Conservation (phyloP, 805 yeast genomes). For the Scheffersomyces stipitis region DNA sequence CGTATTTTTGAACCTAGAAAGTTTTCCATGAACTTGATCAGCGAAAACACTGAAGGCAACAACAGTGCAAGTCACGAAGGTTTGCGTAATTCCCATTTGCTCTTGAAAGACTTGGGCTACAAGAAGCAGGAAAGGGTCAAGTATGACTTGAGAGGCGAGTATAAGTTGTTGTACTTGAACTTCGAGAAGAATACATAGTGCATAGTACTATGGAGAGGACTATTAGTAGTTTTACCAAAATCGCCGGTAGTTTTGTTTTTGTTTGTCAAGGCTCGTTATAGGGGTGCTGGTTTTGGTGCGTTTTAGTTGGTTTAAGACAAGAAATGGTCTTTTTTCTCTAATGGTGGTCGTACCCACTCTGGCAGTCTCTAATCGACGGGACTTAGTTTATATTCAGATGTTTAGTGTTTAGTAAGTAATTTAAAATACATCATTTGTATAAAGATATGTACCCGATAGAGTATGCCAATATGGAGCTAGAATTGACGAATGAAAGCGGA, state of each 20-base stretch:
- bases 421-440: too few species aligned
- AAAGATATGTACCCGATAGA: too few species aligned
- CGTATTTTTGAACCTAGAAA: slow-evolving; percentile 70
- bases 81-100: slow-evolving; percentile 20
- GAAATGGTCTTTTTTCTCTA: not conserved
- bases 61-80: slow-evolving; percentile 7
- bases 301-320: not conserved
- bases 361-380: too few species aligned
- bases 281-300: not conserved
- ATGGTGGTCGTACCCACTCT: not conserved
- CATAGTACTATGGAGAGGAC: too few species aligned
- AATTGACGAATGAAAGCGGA: too few species aligned
- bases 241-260: not conserved
- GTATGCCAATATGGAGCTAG: too few species aligned
- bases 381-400: too few species aligned
- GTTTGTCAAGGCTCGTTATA: too few species aligned
- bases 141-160: slow-evolving; percentile 69
- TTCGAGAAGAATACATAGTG: too few species aligned
- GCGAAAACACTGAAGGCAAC: slow-evolving; percentile 15
- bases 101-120: slow-evolving; percentile 46
- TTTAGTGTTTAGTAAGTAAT: too few species aligned
- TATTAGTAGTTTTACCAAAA: too few species aligned
- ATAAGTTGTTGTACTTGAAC: slow-evolving; percentile 69
- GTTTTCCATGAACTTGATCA: slow-evolving; percentile 54
- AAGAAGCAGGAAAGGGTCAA: slow-evolving; percentile 63